Conservation (phyloP, 768 basidiomycete species). For the Mycena filopes region DNA sequence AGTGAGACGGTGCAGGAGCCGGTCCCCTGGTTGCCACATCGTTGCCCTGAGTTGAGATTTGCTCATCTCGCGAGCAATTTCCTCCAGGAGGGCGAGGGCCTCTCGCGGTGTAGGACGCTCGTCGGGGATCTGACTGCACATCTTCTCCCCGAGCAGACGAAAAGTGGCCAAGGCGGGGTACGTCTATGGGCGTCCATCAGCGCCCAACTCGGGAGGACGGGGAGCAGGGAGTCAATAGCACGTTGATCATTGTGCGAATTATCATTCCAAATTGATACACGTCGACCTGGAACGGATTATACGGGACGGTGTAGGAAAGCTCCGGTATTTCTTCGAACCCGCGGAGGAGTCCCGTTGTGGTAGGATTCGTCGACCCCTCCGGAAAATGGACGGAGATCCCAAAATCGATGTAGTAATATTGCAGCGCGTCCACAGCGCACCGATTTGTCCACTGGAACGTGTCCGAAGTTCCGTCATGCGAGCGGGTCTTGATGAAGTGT, state of each 20-base stretch:
- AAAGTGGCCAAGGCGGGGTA: neutral
- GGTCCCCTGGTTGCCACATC: neutral
- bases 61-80: neutral
- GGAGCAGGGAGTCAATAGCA: neutral
- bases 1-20: neutral
- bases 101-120: neutral
- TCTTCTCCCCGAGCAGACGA: neutral
- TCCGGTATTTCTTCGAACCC: neutral
- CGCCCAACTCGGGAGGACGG: neutral
- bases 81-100: neutral
- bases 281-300: neutral
- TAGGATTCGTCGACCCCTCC: neutral
- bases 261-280: neutral
- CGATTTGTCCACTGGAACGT: neutral
- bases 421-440: neutral
- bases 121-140: neutral
- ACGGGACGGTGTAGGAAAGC: neutral
- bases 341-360: neutral
- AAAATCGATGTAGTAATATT: neutral
- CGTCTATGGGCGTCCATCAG: neutral
- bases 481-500: neutral
- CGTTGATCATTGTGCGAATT: neutral
- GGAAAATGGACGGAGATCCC: neutral
- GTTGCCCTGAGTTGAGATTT: neutral
- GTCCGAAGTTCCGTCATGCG: neutral